These are phyloP conservation scores for Rutidosis leptorrhynchoides DNA, from an alignment of 129 eudicot genomes.

Conservation along the genomic window DNA sequence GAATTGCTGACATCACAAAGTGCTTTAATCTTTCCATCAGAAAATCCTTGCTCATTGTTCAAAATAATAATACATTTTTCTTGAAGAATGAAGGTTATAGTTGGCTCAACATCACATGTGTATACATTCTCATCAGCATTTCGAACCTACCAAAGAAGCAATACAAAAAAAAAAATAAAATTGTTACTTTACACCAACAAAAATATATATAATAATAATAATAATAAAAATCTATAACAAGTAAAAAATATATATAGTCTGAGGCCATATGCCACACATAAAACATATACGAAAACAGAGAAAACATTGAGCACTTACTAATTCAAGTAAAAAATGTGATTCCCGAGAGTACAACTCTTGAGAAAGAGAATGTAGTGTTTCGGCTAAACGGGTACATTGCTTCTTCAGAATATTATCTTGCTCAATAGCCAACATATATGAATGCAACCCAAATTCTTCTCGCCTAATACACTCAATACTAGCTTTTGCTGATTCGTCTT, in stretches of 20 bases:
- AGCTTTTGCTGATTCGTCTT: conserved; percentile 35
- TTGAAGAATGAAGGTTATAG: conserved; percentile 71
- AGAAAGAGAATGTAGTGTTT: conserved; percentile 89
- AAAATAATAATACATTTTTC: conserved; percentile 62
- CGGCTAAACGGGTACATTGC: conserved; percentile 86
- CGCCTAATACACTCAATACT: conserved; percentile 73
- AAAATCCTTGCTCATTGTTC: conserved; percentile 83
- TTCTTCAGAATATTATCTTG: conserved; percentile 65
- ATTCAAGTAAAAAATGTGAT: conserved; percentile 90
- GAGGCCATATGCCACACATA: background rate
- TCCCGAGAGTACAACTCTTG: conserved; percentile 86
- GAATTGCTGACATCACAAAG: conserved; percentile 97
- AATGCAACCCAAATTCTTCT: conserved; percentile 89
- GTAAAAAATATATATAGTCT: too few species aligned
- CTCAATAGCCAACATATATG: conserved; percentile 37
- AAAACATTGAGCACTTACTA: conserved; percentile 39
- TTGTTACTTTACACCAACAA: background rate
- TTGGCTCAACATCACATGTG: conserved; percentile 65
- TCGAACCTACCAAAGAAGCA: conserved; percentile 49
- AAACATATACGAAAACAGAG: conserved; percentile 2
- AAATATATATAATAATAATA: background rate
- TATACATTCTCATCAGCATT: conserved; percentile 97
- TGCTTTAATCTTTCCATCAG: conserved; percentile 72
- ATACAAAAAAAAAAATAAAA: too few species aligned
- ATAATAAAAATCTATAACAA: background rate